phyloP scores from a whole-genome alignment of 305 asterid genomes.

The Lippia alba region DNA sequence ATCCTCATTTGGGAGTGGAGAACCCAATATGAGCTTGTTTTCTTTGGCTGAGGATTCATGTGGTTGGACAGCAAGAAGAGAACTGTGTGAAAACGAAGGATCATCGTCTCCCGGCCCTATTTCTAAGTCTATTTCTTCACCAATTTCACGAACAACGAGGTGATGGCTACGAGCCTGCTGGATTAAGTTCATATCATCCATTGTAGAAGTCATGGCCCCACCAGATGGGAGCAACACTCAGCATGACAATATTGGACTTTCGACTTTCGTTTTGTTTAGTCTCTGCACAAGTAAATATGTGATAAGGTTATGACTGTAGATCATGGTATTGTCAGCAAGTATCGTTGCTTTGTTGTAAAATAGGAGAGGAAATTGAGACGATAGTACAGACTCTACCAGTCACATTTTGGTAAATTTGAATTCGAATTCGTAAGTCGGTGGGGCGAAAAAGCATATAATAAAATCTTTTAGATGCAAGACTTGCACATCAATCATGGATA shows the following conservation, averaged over 20 bases:
- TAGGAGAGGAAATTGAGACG: constrained; percentile 6
- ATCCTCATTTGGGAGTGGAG: constrained; percentile 72
- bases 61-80: constrained; percentile 73
- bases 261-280: constrained; percentile 32
- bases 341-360: constrained; percentile 6
- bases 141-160: constrained; percentile 81
- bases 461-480: constrained; percentile 3
- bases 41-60: constrained; percentile 86
- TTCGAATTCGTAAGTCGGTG: not conserved
- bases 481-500: not conserved
- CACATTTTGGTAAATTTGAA: not conserved
- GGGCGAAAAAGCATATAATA: constrained; percentile 2
- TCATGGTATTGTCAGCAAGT: not conserved
- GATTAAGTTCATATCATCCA: constrained; percentile 96
- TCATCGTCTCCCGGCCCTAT: constrained; percentile 93
- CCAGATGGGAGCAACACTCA: constrained; percentile 86
- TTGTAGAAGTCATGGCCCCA: constrained; percentile 81
- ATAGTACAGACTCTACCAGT: constrained; percentile 8
- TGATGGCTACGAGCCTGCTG: constrained; percentile 97
- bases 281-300: constrained; percentile 35
- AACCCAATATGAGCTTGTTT: constrained; percentile 67
- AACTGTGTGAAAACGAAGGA: constrained; percentile 68
- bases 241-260: constrained; percentile 64
- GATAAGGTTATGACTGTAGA: not conserved
- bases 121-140: constrained; percentile 97